Evolutionary conservation across 768 basidiomycete species (phyloP).

Genomic region (Kwoniella newhampshirensis): DNA sequence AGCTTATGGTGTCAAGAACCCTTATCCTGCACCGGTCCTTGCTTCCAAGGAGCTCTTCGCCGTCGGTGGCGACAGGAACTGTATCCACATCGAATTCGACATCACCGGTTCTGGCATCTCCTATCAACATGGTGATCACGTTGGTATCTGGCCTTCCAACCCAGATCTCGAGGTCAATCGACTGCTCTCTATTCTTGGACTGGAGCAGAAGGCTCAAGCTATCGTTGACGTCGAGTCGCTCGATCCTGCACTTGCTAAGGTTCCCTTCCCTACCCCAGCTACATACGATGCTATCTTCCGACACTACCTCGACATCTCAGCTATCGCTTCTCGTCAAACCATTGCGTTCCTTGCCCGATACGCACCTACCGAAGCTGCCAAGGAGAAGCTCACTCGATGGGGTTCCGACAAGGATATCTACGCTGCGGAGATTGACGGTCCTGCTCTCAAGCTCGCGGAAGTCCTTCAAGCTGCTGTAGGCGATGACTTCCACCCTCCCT

Average conservation of each 20-base stretch:
- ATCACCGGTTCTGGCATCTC: conserved; percentile 93
- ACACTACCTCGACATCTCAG: conserved; percentile 95
- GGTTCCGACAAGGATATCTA: conserved; percentile 88
- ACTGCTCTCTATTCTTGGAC: conserved; percentile 78
- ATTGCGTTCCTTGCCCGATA: conserved; percentile 82
- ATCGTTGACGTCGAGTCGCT: conserved; percentile 93
- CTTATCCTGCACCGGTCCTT: conserved; percentile 79
- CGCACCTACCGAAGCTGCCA: conserved; percentile 77
- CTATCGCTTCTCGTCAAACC: conserved; percentile 90
- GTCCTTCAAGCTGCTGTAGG: conserved; percentile 86
- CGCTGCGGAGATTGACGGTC: conserved; percentile 67
- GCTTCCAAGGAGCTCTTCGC: conserved; percentile 81
- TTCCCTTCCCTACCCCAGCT: conserved; percentile 96
- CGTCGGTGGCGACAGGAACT: conserved; percentile 72
- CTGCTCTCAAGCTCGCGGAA: conserved; percentile 87
- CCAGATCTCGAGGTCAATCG: conserved; percentile 88
- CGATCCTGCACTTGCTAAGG: conserved; percentile 95
- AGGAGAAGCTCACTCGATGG: conserved; percentile 68
- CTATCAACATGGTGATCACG: conserved; percentile 99
- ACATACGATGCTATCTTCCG: conserved; percentile 90
- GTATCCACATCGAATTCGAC: conserved; percentile 89
- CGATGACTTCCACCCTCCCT: conserved; percentile 64
- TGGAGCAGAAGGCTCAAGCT: conserved; percentile 73
- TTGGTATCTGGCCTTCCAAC: conserved; percentile 96
- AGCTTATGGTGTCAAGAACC: conserved; percentile 97